These are phyloP conservation scores for Penicillium sp. DNA, from an alignment of 2,329 filamentous ascomycete species.

Conservation along the genomic window DNA sequence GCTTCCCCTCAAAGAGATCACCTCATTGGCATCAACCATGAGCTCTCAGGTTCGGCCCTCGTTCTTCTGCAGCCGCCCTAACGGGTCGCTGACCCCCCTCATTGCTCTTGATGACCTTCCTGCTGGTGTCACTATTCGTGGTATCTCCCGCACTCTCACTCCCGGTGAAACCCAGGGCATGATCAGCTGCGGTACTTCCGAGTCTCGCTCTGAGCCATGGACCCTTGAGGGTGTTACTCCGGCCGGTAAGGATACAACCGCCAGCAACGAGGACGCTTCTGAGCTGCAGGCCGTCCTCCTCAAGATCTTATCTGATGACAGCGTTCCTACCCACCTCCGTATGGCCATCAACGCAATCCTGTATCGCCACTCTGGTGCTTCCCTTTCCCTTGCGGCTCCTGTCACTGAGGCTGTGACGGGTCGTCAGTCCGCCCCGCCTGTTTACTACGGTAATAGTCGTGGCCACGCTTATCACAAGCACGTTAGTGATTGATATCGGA, in stretches of 20 bases:
- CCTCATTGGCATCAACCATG: not conserved
- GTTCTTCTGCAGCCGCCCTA: constrained; percentile 49
- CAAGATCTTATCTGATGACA: constrained; percentile 28
- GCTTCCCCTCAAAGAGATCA: not conserved
- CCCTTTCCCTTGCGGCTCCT: not conserved
- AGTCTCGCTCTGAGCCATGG: constrained; percentile 40
- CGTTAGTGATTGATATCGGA: not conserved
- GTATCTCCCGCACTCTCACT: constrained; percentile 42
- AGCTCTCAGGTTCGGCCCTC: constrained; percentile 34
- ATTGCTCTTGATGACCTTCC: constrained; percentile 53
- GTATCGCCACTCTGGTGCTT: not conserved
- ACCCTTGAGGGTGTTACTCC: constrained; percentile 34
- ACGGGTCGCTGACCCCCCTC: constrained; percentile 47
- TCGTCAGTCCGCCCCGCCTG: not conserved
- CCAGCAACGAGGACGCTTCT: constrained; percentile 10
- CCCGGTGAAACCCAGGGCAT: constrained; percentile 48
- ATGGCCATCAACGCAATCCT: constrained; percentile 26
- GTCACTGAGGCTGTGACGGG: not conserved
- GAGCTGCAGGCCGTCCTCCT: constrained; percentile 29
- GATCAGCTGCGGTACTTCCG: constrained; percentile 46
- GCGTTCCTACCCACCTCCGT: constrained; percentile 26
- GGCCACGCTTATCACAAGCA: not conserved
- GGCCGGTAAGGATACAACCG: not conserved
- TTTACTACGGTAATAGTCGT: not conserved
- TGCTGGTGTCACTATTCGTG: constrained; percentile 39